Conservation (phyloP, 2,329 filamentous ascomycete species). For the Periconia macrospinosa region DNA sequence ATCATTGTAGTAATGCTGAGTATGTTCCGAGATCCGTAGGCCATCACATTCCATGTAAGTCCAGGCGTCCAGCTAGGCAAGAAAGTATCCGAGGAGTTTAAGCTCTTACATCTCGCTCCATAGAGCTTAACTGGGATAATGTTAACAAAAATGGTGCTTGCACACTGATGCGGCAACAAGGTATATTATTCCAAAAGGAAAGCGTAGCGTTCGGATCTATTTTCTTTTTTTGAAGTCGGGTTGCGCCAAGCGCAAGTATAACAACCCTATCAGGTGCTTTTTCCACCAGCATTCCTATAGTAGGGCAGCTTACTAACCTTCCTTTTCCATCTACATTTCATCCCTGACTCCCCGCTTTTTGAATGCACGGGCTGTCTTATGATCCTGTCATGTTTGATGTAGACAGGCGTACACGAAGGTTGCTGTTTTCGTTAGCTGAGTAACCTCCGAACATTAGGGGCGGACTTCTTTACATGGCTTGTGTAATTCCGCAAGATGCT, state of each 20-base stretch:
- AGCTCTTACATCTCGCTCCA: not conserved
- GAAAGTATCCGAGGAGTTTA: too few species aligned
- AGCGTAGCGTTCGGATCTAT: not conserved
- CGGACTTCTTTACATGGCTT: not conserved
- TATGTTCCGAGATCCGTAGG: not conserved
- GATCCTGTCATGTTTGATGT: not conserved
- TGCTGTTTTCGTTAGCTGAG: not conserved
- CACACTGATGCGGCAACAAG: too few species aligned
- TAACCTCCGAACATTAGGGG: not conserved
- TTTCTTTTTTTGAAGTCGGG: too few species aligned
- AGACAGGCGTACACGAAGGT: not conserved
- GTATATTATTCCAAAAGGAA: too few species aligned
- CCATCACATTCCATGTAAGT: not conserved
- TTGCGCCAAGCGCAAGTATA: not conserved
- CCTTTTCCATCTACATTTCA: not conserved
- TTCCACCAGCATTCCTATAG: too few species aligned
- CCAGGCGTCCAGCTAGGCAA: too few species aligned
- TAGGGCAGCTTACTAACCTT: not conserved
- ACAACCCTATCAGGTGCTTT: too few species aligned
- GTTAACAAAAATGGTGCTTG: too few species aligned
- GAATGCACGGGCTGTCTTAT: not conserved
- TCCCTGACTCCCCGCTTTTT: not conserved
- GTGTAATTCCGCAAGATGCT: not conserved
- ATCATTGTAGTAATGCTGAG: not conserved
- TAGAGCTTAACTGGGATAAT: not conserved